These are phyloP conservation scores for Picochlorum sp. DNA, from an alignment of 139 green algal genomes.

Conservation along the genomic window DNA sequence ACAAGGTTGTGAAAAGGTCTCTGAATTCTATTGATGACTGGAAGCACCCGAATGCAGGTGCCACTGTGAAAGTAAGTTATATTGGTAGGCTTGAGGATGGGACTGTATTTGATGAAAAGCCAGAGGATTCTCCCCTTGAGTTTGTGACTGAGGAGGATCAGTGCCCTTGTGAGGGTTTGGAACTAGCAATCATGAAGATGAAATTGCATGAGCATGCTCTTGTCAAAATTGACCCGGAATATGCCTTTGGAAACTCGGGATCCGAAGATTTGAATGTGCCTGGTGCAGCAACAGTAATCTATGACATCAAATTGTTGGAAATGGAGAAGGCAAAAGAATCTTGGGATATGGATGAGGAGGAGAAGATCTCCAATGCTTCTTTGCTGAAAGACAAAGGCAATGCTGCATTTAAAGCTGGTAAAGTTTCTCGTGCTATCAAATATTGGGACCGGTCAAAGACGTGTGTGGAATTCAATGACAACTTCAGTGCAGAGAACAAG, in stretches of 20 bases:
- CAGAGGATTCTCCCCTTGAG: conserved; percentile 46
- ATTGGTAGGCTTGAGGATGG: conserved; percentile 41
- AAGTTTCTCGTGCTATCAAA: conserved; percentile 46
- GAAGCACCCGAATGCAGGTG: conserved; percentile 59
- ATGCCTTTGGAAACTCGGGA: conserved; percentile 48
- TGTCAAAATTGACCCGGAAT: conserved; percentile 64
- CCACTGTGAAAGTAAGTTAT: conserved; percentile 53
- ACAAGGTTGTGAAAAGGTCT: conserved; percentile 69
- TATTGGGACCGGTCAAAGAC: conserved; percentile 57
- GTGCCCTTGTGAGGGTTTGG: conserved; percentile 67
- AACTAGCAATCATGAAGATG: conserved; percentile 82
- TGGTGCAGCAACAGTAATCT: conserved; percentile 33
- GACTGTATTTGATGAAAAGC: conserved; percentile 51
- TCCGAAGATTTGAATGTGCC: conserved; percentile 34
- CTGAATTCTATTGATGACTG: conserved; percentile 57
- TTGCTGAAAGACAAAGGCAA: conserved; percentile 87
- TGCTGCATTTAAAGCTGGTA: conserved; percentile 74
- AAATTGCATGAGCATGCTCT: conserved; percentile 68
- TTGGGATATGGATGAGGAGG: conserved; percentile 75
- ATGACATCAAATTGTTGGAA: conserved; percentile 54
- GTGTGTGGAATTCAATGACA: conserved; percentile 32
- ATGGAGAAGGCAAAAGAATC: conserved; percentile 78
- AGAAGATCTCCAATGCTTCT: conserved; percentile 70
- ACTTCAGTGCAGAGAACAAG: conserved; percentile 51
- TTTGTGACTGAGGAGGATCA: conserved; percentile 61